phyloP scores from a whole-genome alignment of 106 monocot species.

The Vanilla planifolia region DNA sequence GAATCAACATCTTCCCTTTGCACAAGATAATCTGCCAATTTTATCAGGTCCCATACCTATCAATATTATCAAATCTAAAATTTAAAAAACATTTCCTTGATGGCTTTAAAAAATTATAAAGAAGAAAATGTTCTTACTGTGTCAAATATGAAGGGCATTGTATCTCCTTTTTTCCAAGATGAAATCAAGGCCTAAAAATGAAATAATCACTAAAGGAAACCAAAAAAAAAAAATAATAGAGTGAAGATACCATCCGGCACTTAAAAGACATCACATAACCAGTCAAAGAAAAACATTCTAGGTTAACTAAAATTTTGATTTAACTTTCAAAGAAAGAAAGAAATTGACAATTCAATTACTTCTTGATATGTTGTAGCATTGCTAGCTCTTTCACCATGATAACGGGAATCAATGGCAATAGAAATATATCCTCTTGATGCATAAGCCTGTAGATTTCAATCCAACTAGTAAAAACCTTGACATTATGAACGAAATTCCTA shows the following conservation, averaged over 20 bases:
- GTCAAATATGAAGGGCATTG: slow-evolving; percentile 97
- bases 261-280: too few relatives aligned
- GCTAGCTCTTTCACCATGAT: slow-evolving; percentile 91
- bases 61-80: not conserved
- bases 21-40: slow-evolving; percentile 80
- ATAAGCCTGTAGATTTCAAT: slow-evolving; percentile 60
- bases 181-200: slow-evolving; percentile 58
- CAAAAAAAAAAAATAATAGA: slow-evolving; percentile 2
- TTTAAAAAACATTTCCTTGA: not conserved
- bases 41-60: slow-evolving; percentile 97
- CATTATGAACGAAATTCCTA: not conserved
- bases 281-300: too few relatives aligned
- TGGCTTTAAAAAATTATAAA: not conserved
- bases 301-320: not conserved
- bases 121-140: slow-evolving; percentile 37
- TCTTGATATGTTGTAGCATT: slow-evolving; percentile 63
- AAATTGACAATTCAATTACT: slow-evolving; percentile 26
- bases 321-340: not conserved
- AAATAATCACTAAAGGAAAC: slow-evolving; percentile 7
- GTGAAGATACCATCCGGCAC: too few relatives aligned
- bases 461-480: not conserved
- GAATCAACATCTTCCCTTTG: slow-evolving; percentile 83
- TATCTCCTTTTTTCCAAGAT: slow-evolving; percentile 79
- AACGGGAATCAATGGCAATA: slow-evolving; percentile 90
- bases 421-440: slow-evolving; percentile 88